Evolutionary conservation across 768 basidiomycete genomes (phyloP), one percentile per base, ranked within the genome.

Genomic region (Kwoniella pini): DNA sequence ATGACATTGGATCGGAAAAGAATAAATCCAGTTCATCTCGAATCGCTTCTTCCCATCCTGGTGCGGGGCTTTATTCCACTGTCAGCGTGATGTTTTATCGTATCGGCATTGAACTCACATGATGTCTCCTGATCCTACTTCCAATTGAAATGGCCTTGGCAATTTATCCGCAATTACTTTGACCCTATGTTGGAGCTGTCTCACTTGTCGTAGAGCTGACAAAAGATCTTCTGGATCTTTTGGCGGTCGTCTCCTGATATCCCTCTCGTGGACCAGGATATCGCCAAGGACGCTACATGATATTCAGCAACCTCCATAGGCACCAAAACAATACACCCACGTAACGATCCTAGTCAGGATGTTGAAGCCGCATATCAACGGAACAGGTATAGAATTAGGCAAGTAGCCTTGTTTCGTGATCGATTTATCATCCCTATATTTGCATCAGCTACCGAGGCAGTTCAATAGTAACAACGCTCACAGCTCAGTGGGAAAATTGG

Each of bases 31-130:
- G 60, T 43, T 67, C 54, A 42, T 67, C 63, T 38, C 65, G 62
- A 15, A 67, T 58, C 4, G 54, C 50, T 26, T 57, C 60, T 46
- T 70, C 65, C 69, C 69, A 70, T n/a, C 69, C 69, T 31, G 69
- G 65, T 38, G 62, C 46, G 3, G 69, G 69, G n/a, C 68, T 70
- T 17, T 12, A 24, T 5, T 19, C 53, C 11, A 11, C 17, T 19
- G n/a, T 43, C 42, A 28, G 42, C 44, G 26, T 26, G 26, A 52
- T 3, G 12, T 26, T 43, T 9, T 39, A 15, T 21, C 28, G 44
- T 11, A 12, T 42, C 4, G 39, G 6, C 27, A 15, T 36, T 36
- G 33, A 36, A 53, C 64, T 65, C 26, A 65, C 65, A 63, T 46
- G 17, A 44, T 24, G 27, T 55, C 42, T 4, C 57, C 55, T 12